Evolutionary conservation across 1,284 basidiomycete species (phyloP).

Genomic region (Melampsora larici-populina): DNA sequence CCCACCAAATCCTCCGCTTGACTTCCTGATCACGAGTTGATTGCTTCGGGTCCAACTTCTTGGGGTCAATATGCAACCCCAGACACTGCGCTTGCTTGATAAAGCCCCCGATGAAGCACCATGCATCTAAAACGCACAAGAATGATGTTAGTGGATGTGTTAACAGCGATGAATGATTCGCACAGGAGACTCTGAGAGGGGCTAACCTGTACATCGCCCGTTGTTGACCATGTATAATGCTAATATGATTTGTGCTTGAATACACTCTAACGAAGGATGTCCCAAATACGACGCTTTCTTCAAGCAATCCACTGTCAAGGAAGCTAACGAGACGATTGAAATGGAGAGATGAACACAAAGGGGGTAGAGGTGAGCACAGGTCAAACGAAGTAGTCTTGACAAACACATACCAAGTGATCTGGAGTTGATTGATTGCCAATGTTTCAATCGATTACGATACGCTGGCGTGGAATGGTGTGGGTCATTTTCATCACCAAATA

Average conservation of each 20-base stretch:
- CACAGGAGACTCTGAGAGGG: not conserved
- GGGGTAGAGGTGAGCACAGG: not conserved
- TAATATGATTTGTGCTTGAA: slow-evolving; percentile 38
- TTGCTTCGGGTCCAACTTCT: slow-evolving; percentile 16
- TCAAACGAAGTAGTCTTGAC: too few relatives aligned
- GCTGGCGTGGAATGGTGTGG: not conserved
- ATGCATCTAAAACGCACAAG: slow-evolving; percentile 16
- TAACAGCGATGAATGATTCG: not conserved
- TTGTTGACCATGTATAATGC: slow-evolving; percentile 36
- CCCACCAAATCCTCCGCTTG: slow-evolving; percentile 38
- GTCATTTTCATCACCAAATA: not conserved
- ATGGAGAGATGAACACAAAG: not conserved
- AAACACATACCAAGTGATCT: not conserved
- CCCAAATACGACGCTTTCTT: slow-evolving; percentile 36
- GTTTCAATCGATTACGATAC: not conserved
- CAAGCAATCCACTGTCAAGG: slow-evolving; percentile 35
- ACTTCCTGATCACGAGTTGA: slow-evolving; percentile 33
- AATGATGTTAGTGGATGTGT: too few relatives aligned
- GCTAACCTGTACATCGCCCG: slow-evolving; percentile 39
- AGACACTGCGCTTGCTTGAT: slow-evolving; percentile 42
- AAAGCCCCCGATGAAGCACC: slow-evolving; percentile 39
- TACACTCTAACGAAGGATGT: slow-evolving; percentile 38
- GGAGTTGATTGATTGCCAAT: not conserved
- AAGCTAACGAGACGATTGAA: slow-evolving; percentile 13
- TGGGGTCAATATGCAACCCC: slow-evolving; percentile 41